Percentiles rank a stretch among this genome's conserved stretches.
Evolutionary conservation across 768 basidiomycete species (phyloP).

Genomic region (Pleurotus salmoneostramineus): DNA sequence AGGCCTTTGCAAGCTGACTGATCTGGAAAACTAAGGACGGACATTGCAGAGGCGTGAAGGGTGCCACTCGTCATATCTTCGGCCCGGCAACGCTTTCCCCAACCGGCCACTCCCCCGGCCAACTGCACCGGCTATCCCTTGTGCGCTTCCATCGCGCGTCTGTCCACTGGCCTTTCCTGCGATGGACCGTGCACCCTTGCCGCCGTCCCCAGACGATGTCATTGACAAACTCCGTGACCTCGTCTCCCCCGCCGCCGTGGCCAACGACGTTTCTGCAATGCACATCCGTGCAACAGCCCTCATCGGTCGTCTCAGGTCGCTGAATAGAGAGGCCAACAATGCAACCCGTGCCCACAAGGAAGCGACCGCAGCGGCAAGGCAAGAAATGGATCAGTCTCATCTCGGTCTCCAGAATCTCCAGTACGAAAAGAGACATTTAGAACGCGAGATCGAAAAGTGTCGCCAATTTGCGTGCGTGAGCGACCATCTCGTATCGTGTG

Average conservation of each 20-base stretch:
- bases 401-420: constrained; percentile 82
- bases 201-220: constrained; percentile 43
- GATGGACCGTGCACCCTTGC: constrained; percentile 20
- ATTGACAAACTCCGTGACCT: constrained; percentile 63
- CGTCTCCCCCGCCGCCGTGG: constrained; percentile 39
- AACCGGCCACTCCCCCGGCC: constrained; percentile 4
- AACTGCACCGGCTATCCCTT: not conserved
- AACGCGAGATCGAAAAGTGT: constrained; percentile 90
- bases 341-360: constrained; percentile 66
- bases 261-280: constrained; percentile 43
- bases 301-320: constrained; percentile 73
- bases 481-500: constrained; percentile 10
- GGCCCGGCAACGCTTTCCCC: not conserved
- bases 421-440: constrained; percentile 87
- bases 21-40: not conserved
- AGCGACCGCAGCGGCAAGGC: constrained; percentile 71
- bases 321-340: constrained; percentile 72
- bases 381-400: constrained; percentile 89
- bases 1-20: constrained; percentile 4
- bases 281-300: constrained; percentile 72
- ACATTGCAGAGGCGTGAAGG: not conserved
- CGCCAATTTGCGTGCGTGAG: constrained; percentile 79
- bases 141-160: not conserved
- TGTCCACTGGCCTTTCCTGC: constrained; percentile 12
- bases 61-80: constrained; percentile 10